Base-by-base conservation (phyloP, 768 basidiomycete genomes). In the Kwoniella shandongensis region DNA sequence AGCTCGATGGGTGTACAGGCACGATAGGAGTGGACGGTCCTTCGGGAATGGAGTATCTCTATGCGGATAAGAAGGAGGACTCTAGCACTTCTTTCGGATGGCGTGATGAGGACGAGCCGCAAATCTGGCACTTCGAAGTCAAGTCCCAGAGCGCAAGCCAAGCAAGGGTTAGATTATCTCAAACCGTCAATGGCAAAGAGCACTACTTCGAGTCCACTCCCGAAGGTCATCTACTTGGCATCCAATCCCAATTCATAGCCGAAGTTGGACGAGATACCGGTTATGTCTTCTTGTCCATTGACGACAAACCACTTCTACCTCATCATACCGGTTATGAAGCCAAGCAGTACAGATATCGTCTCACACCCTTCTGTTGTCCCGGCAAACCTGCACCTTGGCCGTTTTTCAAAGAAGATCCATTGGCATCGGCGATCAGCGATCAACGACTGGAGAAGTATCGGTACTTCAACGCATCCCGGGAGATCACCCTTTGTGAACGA, bases 1-100 rank as follows among this genome's bases (percentile, higher is more conserved):
- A 63, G 36, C 56, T 73, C 15, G 49, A 63, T 36, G 69, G 63
- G 12, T 73, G 71, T 45, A 51, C 54, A 6, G 66, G 65, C 20
- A 64, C 65, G 32, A 51, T 73, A 26, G 62, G 54, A 22, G 52
- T 65, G 18, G 59, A 70, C 45, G 51, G 62, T 42, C 38, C 57
- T 8, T 58, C 54, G 20, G 56, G 56, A 35, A 45, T 67, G 42
- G 53, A 59, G 15, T 47, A 59, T 18, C 36, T 61, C 20, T 51
- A 60, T 44, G 57, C 56, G 27, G 61, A 44, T 25, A 44, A 44
- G 5, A 15, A 20, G 29, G 11, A 6, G n/a, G 40, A 42, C 8
- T 23, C 44, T 11, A 26, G 4, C 4, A 13, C 44, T 15, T 5
- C 7, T 5, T 25, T 25, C 23, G 50, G 29, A 22, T 50, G 41